Conservation (phyloP, 768 basidiomycete species). For the Mycena vulgaris region DNA sequence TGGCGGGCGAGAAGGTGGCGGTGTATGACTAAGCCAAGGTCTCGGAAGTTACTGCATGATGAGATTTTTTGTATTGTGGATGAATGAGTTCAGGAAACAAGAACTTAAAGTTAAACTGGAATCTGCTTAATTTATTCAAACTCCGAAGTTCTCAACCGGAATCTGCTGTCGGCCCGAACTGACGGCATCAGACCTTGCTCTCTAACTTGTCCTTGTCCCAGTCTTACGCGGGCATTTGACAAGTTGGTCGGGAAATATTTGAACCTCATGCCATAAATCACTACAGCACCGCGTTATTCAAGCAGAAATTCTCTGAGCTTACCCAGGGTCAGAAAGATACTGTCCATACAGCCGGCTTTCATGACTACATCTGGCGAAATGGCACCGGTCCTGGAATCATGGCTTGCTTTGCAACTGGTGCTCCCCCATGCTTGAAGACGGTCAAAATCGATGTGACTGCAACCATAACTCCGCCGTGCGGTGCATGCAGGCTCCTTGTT, state of each 20-base stretch:
- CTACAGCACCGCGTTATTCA: slow-evolving; percentile 3
- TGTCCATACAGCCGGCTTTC: not conserved
- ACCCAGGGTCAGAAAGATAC: not conserved
- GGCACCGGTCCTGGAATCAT: slow-evolving; percentile 7
- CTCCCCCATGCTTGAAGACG: slow-evolving; percentile 11
- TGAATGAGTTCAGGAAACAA: too few relatives aligned
- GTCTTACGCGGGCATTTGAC: not conserved
- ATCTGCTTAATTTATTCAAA: too few relatives aligned
- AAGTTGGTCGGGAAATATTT: not conserved
- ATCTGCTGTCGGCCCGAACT: too few relatives aligned
- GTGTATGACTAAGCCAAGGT: too few relatives aligned
- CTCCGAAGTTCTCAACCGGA: too few relatives aligned
- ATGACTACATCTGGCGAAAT: too few relatives aligned
- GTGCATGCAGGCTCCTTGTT: not conserved
- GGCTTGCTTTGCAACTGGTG: slow-evolving; percentile 8
- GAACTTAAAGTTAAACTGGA: too few relatives aligned
- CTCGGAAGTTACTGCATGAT: too few relatives aligned
- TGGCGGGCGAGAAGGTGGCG: too few relatives aligned
- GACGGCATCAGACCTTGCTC: too few relatives aligned
- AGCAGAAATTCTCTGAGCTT: not conserved
- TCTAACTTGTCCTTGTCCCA: not conserved
- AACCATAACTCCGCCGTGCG: not conserved
- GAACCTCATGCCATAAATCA: not conserved
- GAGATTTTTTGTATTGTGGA: too few relatives aligned
- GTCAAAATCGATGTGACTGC: not conserved